Evolutionary conservation across 1,284 basidiomycete species (phyloP), one percentile per base, ranked within the genome.

Genomic region (Ceratobasidium sp.): DNA sequence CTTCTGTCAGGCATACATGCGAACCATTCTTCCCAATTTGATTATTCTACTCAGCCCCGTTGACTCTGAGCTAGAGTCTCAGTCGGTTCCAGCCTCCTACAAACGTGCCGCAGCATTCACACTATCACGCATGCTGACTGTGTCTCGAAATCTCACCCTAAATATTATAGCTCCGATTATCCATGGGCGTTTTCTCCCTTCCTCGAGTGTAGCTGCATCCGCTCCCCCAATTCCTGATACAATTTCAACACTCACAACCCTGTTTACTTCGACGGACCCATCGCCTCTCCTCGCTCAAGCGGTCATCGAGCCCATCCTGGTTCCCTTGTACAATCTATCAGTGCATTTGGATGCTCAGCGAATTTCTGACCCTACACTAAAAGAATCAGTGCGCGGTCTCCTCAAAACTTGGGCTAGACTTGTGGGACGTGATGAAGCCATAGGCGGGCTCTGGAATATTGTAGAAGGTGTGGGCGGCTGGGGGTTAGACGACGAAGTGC

Each of bases 241-340:
- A 21, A 78, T 81, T 2, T 79, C 79, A 10, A 82, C 86, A 8
- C 82, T 87, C 69, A 83, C 78, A 2, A 76, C 78, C 0, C 81
- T 94, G 28, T 80, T 94, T 2, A 84, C 87, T 5, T 92, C 93
- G 75, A 88, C 89, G 4, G 93, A 95, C 74, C 92, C 93, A 2
- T 89, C 91, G 0, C 90, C 92, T 0, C 79, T 81, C 1, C 84
- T 93, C 45, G 85, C 92, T 55, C 84, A 88, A 0, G 80, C 82
- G 16, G 77, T 94, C 5, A 79, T 96, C 16, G 87, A 88, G 1
- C 91, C 92, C 0, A 86, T 95, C 55, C 77, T 91, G 0, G 81
- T 89, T 0, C 81, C 87, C 1, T 79, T 96, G 1, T 93, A 93
- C 78, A 84, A 88, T 0, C 82, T 96, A 2, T 80, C 85, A 3